Conservation (phyloP, 1,284 basidiomycete species). For the Uromyces viciae-fabae region DNA sequence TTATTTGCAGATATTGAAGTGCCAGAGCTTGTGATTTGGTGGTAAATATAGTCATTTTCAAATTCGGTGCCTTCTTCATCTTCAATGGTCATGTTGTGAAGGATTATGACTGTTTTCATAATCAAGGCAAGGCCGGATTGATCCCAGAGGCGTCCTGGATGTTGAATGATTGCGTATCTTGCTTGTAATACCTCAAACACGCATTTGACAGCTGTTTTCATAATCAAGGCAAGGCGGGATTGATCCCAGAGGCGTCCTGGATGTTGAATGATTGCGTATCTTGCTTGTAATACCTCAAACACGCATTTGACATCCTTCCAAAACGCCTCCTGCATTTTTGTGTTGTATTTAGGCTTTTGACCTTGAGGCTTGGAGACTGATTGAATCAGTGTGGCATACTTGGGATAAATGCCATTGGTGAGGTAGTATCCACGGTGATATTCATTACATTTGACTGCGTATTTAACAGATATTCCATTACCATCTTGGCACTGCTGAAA, state of each 20-base stretch:
- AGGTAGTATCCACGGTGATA: neutral
- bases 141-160: neutral
- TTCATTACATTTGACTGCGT: neutral
- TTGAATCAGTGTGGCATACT: neutral
- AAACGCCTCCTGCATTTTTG: neutral
- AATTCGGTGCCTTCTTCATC: neutral
- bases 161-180: neutral
- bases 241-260: neutral
- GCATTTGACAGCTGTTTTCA: no score
- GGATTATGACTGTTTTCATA: neutral
- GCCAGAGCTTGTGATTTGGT: neutral
- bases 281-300: neutral
- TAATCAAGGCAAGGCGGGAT: neutral
- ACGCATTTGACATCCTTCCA: neutral
- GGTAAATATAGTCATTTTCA: neutral
- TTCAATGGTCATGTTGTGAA: conserved; percentile 18
- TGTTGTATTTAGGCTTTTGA: neutral
- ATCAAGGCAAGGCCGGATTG: neutral
- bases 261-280: neutral
- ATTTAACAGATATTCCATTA: neutral
- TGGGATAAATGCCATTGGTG: conserved; percentile 6
- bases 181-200: conserved; percentile 11
- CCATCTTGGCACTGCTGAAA: neutral
- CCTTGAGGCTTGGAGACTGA: neutral
- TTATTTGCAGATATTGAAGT: neutral